Base-by-base conservation (phyloP, 2,329 filamentous ascomycete genomes). In the Fusarium caatingaense region DNA sequence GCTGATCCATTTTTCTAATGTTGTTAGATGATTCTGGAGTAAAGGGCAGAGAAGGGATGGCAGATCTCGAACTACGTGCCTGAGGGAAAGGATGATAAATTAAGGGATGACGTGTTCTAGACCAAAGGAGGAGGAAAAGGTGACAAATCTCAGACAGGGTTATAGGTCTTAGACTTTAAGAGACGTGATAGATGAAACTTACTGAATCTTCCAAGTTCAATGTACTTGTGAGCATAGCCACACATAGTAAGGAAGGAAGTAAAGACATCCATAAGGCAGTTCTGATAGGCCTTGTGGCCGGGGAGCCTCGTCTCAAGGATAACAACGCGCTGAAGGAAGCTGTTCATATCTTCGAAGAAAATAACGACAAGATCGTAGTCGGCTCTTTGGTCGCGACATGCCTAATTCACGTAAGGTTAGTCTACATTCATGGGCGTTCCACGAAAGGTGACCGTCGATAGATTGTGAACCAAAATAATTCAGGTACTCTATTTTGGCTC, bases 331-430 rank as follows among this genome's bases (percentile, higher is more conserved):
- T 76, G 67, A 6, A 82, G 69, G 25, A 82, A 81, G 8, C 77
- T 78, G 49, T 78, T 78, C 72, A 81, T 80, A 12, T 78, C 75
- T 3, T 78, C 75, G 51, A 82, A 82, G 54, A 82, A 83, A 6
- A 74, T 74, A n/a, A 78, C 72, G 0, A 82, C 73, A 4, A 78
- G 70, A 27, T 83, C 79, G 37, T 81, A 82, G 44, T 83, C 80
- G 1, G 78, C 79, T 1, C 74, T 78, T 0, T 80, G 78, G 8
- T 71, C 64, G 3, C 72, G 70, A 8, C 76, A 77, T 1, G 76
- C 77, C 44, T 76, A 41, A 37, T 1, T 37, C 5, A 7, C 3
- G 5, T 18, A 4, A 37, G 34, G 8, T 34, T 34, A 34, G 27
- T 27, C 25, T 10, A 10, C 10, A 3, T 27, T 27, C 25, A 27